These are phyloP conservation scores for Cryptococcus sp. DNA, from an alignment of 1,284 basidiomycete species.

Conservation along the genomic window DNA sequence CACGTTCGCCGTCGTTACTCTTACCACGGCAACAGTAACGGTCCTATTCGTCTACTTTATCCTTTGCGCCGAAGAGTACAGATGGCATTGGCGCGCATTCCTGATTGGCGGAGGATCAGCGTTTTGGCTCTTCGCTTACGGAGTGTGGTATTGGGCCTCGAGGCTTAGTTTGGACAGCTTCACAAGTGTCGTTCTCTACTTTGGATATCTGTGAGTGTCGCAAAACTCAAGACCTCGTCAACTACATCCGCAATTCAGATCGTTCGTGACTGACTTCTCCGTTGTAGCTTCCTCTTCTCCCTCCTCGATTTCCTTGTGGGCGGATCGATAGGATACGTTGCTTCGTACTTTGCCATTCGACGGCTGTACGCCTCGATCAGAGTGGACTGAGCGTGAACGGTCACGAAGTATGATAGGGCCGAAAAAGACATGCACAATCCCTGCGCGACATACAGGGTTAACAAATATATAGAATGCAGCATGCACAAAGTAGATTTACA, in stretches of 20 bases:
- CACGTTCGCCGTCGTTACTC: conserved; percentile 77
- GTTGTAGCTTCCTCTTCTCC: conserved; percentile 63
- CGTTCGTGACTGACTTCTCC: not conserved
- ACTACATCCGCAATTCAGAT: not conserved
- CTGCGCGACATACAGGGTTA: no score
- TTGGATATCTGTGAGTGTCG: conserved; percentile 73
- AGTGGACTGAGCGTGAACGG: conserved; percentile 47
- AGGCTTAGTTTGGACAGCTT: conserved; percentile 80
- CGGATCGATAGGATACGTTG: conserved; percentile 81
- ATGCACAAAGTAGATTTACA: no score
- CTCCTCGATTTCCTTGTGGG: conserved; percentile 86
- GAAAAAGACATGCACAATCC: no score
- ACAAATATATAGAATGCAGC: no score
- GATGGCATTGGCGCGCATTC: conserved; percentile 98
- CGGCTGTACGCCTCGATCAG: conserved; percentile 70
- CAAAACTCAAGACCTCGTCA: not conserved
- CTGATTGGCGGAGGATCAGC: conserved; percentile 87
- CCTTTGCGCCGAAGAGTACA: conserved; percentile 93
- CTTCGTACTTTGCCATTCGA: conserved; percentile 81
- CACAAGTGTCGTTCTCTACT: conserved; percentile 80
- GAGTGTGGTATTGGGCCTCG: conserved; percentile 74
- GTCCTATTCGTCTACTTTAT: conserved; percentile 91
- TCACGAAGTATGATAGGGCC: not conserved
- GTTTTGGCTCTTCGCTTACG: conserved; percentile 85
- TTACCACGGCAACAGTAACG: conserved; percentile 87